A percentile compares a stretch with the other conserved stretches of the same genome.
Evolutionary conservation across 495 filamentous ascomycete genomes (phyloP).

Genomic region (Penicillium egyptiacum): DNA sequence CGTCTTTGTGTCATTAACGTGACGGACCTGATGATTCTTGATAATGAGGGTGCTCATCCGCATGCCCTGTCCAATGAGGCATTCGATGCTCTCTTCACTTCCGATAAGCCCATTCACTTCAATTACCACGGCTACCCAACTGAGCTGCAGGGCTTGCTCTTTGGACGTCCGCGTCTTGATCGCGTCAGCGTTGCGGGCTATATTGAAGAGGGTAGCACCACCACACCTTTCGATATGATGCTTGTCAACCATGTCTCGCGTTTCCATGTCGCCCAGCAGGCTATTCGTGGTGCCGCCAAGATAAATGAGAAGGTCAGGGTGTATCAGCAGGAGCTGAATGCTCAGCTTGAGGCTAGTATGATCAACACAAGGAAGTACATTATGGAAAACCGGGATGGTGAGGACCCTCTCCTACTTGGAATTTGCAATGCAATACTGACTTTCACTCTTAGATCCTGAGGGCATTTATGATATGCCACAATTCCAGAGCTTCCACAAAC

Average conservation of each 20-base stretch:
- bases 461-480: conserved; percentile 54
- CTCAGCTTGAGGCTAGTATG: conserved; percentile 51
- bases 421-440: conserved; percentile 1
- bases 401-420: conserved; percentile 1
- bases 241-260: conserved; percentile 61
- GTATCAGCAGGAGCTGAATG: conserved; percentile 46
- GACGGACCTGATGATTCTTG: conserved; percentile 70
- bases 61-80: conserved; percentile 56
- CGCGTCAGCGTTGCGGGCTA: conserved; percentile 63
- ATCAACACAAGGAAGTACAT: conserved; percentile 58
- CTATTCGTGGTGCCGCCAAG: conserved; percentile 51
- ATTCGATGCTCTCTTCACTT: conserved; percentile 63
- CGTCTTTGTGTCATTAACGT: conserved; percentile 69
- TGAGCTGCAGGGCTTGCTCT: conserved; percentile 64
- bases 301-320: conserved; percentile 52
- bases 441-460: conserved; percentile 48
- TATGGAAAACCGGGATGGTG: conserved; percentile 49
- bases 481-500: conserved; percentile 29
- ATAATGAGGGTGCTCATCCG: conserved; percentile 59
- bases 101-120: conserved; percentile 59
- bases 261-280: conserved; percentile 61
- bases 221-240: conserved; percentile 77
- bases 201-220: conserved; percentile 69
- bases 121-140: conserved; percentile 72
- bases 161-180: conserved; percentile 53